phyloP scores from a whole-genome alignment of 2,329 filamentous ascomycete species.

The Penicillium sclerotiorum region DNA sequence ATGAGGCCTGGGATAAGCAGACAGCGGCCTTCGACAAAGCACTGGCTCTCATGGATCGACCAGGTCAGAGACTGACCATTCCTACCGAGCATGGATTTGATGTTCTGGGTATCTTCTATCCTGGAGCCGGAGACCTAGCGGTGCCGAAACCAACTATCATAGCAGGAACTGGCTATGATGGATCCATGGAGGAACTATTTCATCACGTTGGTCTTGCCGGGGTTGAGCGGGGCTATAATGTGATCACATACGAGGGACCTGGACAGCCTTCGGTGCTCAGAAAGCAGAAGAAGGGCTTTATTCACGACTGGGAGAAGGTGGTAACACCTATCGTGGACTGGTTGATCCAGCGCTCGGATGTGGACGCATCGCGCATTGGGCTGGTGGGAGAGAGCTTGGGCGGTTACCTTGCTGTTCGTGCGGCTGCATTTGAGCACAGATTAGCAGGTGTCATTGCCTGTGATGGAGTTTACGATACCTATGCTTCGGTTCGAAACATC shows the following conservation, averaged over 20 bases:
- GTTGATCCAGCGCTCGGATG: not conserved
- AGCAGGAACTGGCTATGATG: not conserved
- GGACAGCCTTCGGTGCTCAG: constrained; percentile 1
- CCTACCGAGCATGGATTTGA: not conserved
- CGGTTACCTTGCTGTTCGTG: not conserved
- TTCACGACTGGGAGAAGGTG: constrained; percentile 6
- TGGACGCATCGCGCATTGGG: not conserved
- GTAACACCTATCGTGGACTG: constrained; percentile 4
- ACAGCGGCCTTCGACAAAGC: constrained; percentile 2
- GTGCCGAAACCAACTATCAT: constrained; percentile 1
- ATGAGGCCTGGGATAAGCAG: not conserved
- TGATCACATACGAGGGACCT: constrained; percentile 4
- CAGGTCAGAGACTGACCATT: not conserved
- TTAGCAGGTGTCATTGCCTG: not conserved
- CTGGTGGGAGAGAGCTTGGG: not conserved
- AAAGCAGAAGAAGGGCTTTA: constrained; percentile 5
- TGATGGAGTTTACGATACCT: not conserved
- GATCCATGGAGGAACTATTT: constrained; percentile 1
- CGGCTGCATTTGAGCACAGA: constrained; percentile 1
- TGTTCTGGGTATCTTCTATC: not conserved
- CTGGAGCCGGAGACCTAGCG: not conserved
- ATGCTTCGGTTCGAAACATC: not conserved
- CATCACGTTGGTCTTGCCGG: not conserved
- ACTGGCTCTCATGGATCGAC: not conserved
- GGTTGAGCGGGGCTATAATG: constrained; percentile 2